Evolutionary conservation across 1,139 yeast genomes (phyloP).

Genomic region (Hemisphaericaspora lyxosophila): DNA sequence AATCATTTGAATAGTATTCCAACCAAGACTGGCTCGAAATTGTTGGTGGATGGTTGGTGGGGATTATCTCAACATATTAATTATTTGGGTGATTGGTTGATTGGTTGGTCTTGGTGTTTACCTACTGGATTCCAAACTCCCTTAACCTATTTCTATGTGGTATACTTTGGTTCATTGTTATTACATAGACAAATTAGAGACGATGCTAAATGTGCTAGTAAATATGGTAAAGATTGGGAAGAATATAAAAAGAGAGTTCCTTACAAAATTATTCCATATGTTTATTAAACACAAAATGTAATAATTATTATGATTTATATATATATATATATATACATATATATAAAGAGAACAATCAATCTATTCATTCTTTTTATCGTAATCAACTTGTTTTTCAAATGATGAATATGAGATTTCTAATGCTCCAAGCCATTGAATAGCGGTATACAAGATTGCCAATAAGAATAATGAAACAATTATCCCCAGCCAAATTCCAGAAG

Average conservation of each 20-base stretch:
- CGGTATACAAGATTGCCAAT: slow-evolving; percentile 49
- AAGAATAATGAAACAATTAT: slow-evolving; percentile 57
- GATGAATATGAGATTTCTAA: slow-evolving; percentile 70
- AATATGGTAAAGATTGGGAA: slow-evolving; percentile 85
- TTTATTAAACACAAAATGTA: slow-evolving; percentile 50
- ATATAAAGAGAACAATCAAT: slow-evolving; percentile 2
- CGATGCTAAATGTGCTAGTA: slow-evolving; percentile 82
- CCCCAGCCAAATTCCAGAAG: slow-evolving; percentile 67
- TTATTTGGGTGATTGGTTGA: slow-evolving; percentile 93
- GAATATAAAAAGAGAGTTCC: slow-evolving; percentile 81
- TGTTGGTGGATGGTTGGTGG: slow-evolving; percentile 96
- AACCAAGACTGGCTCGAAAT: slow-evolving; percentile 75
- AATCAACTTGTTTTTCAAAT: slow-evolving; percentile 67
- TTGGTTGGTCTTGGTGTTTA: slow-evolving; percentile 90
- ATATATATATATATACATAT: slow-evolving; percentile 1
- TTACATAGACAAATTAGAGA: slow-evolving; percentile 90
- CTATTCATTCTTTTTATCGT: slow-evolving; percentile 61
- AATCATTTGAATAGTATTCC: slow-evolving; percentile 63
- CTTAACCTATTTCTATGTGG: slow-evolving; percentile 81
- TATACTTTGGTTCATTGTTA: slow-evolving; percentile 77
- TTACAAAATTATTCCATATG: slow-evolving; percentile 83
- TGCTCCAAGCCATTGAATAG: slow-evolving; percentile 59
- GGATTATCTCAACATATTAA: slow-evolving; percentile 87
- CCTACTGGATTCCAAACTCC: slow-evolving; percentile 84
- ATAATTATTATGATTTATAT: neutral